A percentile compares a stretch with the other conserved stretches of the same genome.
Evolutionary conservation across 768 basidiomycete species (phyloP).

Genomic region (Trametes coccinea): DNA sequence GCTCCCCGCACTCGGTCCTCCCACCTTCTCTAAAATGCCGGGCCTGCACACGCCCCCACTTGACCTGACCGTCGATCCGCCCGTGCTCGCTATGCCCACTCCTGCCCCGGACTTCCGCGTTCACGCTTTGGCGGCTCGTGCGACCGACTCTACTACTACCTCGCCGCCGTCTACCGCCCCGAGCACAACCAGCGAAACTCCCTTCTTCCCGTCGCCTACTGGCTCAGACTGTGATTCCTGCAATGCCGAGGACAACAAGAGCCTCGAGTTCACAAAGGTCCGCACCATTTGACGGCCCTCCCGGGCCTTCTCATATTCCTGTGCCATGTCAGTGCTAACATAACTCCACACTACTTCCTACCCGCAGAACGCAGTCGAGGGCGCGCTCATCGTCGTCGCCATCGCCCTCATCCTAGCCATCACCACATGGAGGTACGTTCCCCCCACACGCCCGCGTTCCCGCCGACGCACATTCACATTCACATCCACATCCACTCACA

Average conservation of each 20-base stretch:
- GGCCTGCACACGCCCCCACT: background rate
- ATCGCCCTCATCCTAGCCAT: conserved; percentile 1
- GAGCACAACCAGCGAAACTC: conserved; percentile 5
- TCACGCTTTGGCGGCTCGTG: no score
- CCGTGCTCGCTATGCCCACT: background rate
- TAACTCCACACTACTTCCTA: background rate
- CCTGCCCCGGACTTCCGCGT: background rate
- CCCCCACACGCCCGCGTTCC: background rate
- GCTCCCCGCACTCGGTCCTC: no score
- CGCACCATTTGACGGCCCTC: background rate
- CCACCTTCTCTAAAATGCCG: background rate
- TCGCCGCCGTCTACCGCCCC: background rate
- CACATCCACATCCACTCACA: no score
- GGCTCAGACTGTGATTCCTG: background rate
- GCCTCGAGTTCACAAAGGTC: conserved; percentile 12
- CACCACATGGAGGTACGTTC: conserved; percentile 14
- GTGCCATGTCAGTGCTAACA: background rate
- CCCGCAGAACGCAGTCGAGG: conserved; percentile 15
- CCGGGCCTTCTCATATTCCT: background rate
- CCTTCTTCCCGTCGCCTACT: conserved; percentile 15
- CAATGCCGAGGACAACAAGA: background rate
- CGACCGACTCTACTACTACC: background rate
- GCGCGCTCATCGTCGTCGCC: conserved; percentile 16
- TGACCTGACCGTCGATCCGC: background rate
- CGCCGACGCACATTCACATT: no score